Evolutionary conservation across 1,139 yeast genomes (phyloP).

Genomic region (Scheffersomyces segobiensis): DNA sequence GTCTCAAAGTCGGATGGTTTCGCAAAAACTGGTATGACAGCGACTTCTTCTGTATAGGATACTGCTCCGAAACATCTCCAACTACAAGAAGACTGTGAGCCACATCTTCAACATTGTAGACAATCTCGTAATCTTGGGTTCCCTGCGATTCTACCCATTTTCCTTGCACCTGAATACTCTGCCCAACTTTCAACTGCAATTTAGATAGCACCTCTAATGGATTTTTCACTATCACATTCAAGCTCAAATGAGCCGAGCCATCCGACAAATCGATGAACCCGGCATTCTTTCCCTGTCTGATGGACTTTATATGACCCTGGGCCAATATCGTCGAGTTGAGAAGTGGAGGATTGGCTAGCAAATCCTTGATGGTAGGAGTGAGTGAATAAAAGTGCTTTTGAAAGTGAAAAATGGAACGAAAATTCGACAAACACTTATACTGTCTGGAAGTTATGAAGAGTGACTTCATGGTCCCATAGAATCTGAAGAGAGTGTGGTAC

Average conservation of each 20-base stretch:
- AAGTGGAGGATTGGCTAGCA: slow-evolving; percentile 32
- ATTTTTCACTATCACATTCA: slow-evolving; percentile 59
- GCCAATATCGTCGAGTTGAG: slow-evolving; percentile 20
- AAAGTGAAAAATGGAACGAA: background rate
- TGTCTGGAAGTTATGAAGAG: background rate
- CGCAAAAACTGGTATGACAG: slow-evolving; percentile 70
- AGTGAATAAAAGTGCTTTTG: background rate
- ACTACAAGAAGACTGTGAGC: slow-evolving; percentile 25
- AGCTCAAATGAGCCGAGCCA: slow-evolving; percentile 59
- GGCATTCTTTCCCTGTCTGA: slow-evolving; percentile 70
- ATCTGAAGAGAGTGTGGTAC: background rate
- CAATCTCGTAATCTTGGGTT: slow-evolving; percentile 34
- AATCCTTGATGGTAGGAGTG: slow-evolving; percentile 33
- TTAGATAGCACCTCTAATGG: slow-evolving; percentile 44
- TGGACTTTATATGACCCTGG: slow-evolving; percentile 73
- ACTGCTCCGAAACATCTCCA: slow-evolving; percentile 62
- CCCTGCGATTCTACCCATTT: slow-evolving; percentile 36
- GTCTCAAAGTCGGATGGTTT: slow-evolving; percentile 71
- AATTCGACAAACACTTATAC: background rate
- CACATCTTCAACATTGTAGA: slow-evolving; percentile 22
- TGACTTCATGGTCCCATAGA: background rate
- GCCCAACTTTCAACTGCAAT: slow-evolving; percentile 46
- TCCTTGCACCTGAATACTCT: slow-evolving; percentile 35
- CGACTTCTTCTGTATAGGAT: slow-evolving; percentile 82
- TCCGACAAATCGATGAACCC: slow-evolving; percentile 81